Conservation (phyloP, 2,329 filamentous ascomycete genomes). For the Aspergillus sojae region DNA sequence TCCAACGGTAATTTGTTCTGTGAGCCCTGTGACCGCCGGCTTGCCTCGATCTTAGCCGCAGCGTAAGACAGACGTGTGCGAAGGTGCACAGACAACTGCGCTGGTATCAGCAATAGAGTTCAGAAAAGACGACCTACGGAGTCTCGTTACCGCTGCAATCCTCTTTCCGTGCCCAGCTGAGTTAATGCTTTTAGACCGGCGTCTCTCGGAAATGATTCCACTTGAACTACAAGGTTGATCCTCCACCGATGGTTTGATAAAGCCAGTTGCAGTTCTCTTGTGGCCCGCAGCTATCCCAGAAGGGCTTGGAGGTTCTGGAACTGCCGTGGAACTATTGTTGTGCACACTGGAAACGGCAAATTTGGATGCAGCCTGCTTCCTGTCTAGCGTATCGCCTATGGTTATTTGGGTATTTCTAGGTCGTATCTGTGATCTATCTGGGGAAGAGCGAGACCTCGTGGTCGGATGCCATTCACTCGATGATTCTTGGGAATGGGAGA, state of each 20-base stretch:
- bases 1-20: constrained; percentile 77
- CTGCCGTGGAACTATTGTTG: constrained; percentile 20
- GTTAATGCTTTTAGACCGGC: constrained; percentile 73
- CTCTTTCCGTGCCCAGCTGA: constrained; percentile 67
- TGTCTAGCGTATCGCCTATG: background rate
- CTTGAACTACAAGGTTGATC: constrained; percentile 30
- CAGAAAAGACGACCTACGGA: background rate
- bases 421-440: background rate
- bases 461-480: background rate
- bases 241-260: constrained; percentile 60
- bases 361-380: constrained; percentile 5
- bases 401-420: background rate
- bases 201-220: constrained; percentile 36
- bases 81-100: constrained; percentile 74
- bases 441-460: background rate
- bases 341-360: constrained; percentile 5
- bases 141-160: constrained; percentile 71
- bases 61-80: constrained; percentile 86
- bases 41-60: constrained; percentile 89
- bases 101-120: constrained; percentile 23
- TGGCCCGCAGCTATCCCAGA: constrained; percentile 45
- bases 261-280: constrained; percentile 78
- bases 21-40: constrained; percentile 74
- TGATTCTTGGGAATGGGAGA: background rate
- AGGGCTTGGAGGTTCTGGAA: constrained; percentile 15